phyloP scores from a whole-genome alignment of 2,329 filamentous ascomycete species.

The Fusarium avenaceum region DNA sequence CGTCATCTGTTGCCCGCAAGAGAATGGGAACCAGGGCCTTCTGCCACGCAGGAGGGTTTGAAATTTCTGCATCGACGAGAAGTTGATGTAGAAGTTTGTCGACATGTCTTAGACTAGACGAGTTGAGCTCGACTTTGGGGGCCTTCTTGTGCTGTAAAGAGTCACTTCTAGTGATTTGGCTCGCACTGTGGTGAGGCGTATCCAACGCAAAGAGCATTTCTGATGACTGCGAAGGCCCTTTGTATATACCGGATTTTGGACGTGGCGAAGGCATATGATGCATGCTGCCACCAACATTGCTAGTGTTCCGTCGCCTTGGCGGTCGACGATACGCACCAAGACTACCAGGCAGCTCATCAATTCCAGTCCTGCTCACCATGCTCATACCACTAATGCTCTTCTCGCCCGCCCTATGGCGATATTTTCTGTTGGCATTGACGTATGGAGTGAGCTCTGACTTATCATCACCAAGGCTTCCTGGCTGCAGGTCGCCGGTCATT shows the following conservation, averaged over 20 bases:
- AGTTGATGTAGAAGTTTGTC: slow-evolving; percentile 87
- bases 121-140: slow-evolving; percentile 86
- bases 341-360: slow-evolving; percentile 73
- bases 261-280: slow-evolving; percentile 81
- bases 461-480: slow-evolving; percentile 79
- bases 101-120: slow-evolving; percentile 89
- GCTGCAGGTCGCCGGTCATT: slow-evolving; percentile 74
- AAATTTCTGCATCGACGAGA: slow-evolving; percentile 80
- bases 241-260: slow-evolving; percentile 68
- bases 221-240: slow-evolving; percentile 67
- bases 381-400: slow-evolving; percentile 80
- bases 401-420: slow-evolving; percentile 79
- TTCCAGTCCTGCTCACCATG: slow-evolving; percentile 73
- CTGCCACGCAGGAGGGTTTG: slow-evolving; percentile 84
- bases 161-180: slow-evolving; percentile 78
- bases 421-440: slow-evolving; percentile 79
- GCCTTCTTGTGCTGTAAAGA: slow-evolving; percentile 82
- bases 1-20: slow-evolving; percentile 90
- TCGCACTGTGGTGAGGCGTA: slow-evolving; percentile 58
- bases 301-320: slow-evolving; percentile 83
- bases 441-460: slow-evolving; percentile 79
- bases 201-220: slow-evolving; percentile 66
- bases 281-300: slow-evolving; percentile 79
- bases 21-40: slow-evolving; percentile 91
- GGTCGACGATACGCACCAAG: slow-evolving; percentile 72